Conservation (phyloP, 2,329 filamentous ascomycete genomes). For the Whalleya microplaca region DNA sequence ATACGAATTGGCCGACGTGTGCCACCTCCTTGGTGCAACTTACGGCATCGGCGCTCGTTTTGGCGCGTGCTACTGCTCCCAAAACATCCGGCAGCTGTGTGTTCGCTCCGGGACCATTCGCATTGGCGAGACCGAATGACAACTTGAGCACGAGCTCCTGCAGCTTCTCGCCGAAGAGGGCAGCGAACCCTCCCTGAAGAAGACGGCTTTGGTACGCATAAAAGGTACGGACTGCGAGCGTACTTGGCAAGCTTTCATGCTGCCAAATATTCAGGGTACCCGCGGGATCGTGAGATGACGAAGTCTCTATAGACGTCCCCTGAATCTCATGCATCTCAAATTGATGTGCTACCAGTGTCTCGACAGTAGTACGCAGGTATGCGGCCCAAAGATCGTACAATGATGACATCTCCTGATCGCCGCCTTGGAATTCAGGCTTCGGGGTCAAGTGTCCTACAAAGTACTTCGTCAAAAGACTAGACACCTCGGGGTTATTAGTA, state of each 20-base stretch:
- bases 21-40: constrained; percentile 52
- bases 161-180: constrained; percentile 54
- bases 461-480: constrained; percentile 56
- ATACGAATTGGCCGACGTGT: constrained; percentile 53
- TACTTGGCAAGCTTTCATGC: constrained; percentile 48
- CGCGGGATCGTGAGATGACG: constrained; percentile 43
- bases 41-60: constrained; percentile 50
- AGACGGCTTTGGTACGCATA: constrained; percentile 57
- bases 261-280: constrained; percentile 33
- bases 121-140: constrained; percentile 52
- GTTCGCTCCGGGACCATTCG: constrained; percentile 37
- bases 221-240: constrained; percentile 54
- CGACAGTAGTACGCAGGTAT: constrained; percentile 52
- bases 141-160: constrained; percentile 58
- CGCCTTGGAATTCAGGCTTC: constrained; percentile 51
- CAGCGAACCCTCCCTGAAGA: constrained; percentile 54
- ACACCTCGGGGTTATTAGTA: constrained; percentile 58
- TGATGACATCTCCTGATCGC: constrained; percentile 45
- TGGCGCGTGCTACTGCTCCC: constrained; percentile 46
- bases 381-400: constrained; percentile 55
- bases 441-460: constrained; percentile 55
- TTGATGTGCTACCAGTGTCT: constrained; percentile 56
- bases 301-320: constrained; percentile 38
- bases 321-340: constrained; percentile 58
- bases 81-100: constrained; percentile 49